Evolutionary conservation across 805 yeast species (phyloP).

Genomic region (Soucietia sequanensis): DNA sequence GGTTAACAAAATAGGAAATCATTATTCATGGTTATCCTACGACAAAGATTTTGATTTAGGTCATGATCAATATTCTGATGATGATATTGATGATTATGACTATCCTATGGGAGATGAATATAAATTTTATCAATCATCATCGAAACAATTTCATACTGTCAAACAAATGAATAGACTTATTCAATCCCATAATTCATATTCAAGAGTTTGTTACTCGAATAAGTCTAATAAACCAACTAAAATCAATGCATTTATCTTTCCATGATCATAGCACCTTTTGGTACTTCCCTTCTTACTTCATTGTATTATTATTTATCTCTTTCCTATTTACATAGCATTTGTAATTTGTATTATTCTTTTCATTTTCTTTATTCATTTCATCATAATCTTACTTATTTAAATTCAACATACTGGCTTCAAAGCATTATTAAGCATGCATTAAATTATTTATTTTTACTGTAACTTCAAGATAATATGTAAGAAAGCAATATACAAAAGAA

Average conservation of each 20-base stretch:
- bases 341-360: too few relatives aligned
- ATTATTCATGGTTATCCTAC: slow-evolving; percentile 31
- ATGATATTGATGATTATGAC: slow-evolving; percentile 4
- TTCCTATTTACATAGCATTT: too few relatives aligned
- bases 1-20: slow-evolving; percentile 5
- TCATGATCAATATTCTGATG: slow-evolving; percentile 17
- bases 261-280: too few relatives aligned
- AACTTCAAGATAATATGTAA: neutral
- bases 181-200: slow-evolving; percentile 7
- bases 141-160: slow-evolving; percentile 14
- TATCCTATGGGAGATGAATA: slow-evolving; percentile 1
- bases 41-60: slow-evolving; percentile 26
- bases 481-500: neutral
- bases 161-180: slow-evolving; percentile 21
- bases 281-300: too few relatives aligned
- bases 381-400: too few relatives aligned
- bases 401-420: too few relatives aligned
- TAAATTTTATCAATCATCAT: neutral
- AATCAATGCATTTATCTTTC: slow-evolving; percentile 14
- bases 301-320: too few relatives aligned
- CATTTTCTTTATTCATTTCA: too few relatives aligned
- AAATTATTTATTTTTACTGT: neutral
- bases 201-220: slow-evolving; percentile 26
- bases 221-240: slow-evolving; percentile 11
- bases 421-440: too few relatives aligned